Evolutionary conservation across 805 yeast genomes (phyloP).

Genomic region (Sugiyamaella floridensis): DNA sequence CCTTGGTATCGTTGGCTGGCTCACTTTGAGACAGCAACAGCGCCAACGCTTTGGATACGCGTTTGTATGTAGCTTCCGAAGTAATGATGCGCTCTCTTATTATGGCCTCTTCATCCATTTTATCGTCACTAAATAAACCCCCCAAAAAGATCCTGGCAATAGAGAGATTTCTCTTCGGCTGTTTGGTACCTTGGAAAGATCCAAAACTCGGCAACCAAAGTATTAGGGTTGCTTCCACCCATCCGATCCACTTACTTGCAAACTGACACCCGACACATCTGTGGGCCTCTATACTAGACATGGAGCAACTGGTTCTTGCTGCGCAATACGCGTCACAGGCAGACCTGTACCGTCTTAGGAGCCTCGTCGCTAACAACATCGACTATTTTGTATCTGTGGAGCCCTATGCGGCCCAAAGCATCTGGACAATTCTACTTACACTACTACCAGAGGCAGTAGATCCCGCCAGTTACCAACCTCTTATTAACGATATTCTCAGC

Average conservation of each 20-base stretch:
- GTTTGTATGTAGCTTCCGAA: slow-evolving; percentile 16
- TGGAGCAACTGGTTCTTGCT: slow-evolving; percentile 11
- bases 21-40: slow-evolving; percentile 2
- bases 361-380: slow-evolving; percentile 6
- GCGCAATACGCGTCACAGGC: slow-evolving; percentile 14
- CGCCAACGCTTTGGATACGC: slow-evolving; percentile 10
- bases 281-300: not conserved
- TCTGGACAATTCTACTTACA: slow-evolving; percentile 24
- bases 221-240: not conserved
- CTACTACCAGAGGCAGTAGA: slow-evolving; percentile 28
- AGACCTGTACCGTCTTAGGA: slow-evolving; percentile 4
- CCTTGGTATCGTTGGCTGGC: not conserved
- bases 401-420: slow-evolving; percentile 22
- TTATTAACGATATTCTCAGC: slow-evolving; percentile 10
- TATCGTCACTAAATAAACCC: too few species aligned
- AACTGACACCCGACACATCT: not conserved
- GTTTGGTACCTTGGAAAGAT: too few species aligned
- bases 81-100: slow-evolving; percentile 19
- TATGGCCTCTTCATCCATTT: slow-evolving; percentile 16
- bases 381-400: slow-evolving; percentile 10
- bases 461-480: slow-evolving; percentile 15
- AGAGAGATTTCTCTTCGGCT: too few species aligned
- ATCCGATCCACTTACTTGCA: not conserved
- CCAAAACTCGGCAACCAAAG: not conserved
- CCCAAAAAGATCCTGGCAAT: too few species aligned